Percentiles rank a stretch among this genome's conserved stretches.
Conservation (phyloP, 352 stramenopile genomes). For the Pythium guiyangense region DNA sequence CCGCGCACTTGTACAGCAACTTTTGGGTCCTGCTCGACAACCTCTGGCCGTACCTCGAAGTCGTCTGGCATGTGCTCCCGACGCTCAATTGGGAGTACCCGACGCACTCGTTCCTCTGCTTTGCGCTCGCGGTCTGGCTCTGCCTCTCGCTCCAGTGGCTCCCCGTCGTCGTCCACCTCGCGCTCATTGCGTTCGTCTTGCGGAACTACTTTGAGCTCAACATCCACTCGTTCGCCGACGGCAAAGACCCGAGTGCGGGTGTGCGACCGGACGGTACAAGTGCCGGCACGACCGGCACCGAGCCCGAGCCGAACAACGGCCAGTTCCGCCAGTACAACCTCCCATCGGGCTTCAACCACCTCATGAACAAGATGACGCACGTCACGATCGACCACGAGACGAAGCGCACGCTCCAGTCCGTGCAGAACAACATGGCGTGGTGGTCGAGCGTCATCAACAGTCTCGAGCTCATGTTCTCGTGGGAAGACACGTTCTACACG, state of each 20-base stretch:
- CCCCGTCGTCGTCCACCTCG: slow-evolving; percentile 71
- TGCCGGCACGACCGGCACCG: slow-evolving; percentile 6
- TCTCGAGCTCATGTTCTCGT: slow-evolving; percentile 86
- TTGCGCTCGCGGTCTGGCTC: slow-evolving; percentile 78
- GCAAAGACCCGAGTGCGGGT: slow-evolving; percentile 23
- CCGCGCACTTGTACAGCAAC: slow-evolving; percentile 80
- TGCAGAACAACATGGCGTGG: slow-evolving; percentile 89
- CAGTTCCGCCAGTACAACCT: slow-evolving; percentile 80
- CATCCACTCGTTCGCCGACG: slow-evolving; percentile 72
- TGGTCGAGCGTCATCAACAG: slow-evolving; percentile 80
- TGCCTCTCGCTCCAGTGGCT: slow-evolving; percentile 82
- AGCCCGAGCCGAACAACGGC: slow-evolving; percentile 25
- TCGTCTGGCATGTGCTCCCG: slow-evolving; percentile 77
- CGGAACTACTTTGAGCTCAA: slow-evolving; percentile 86
- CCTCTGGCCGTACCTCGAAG: slow-evolving; percentile 81
- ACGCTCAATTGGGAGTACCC: slow-evolving; percentile 85
- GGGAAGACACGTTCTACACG: slow-evolving; percentile 86
- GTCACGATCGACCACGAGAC: slow-evolving; percentile 83
- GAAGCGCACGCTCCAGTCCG: slow-evolving; percentile 75
- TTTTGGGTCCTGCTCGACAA: slow-evolving; percentile 85
- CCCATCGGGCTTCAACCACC: slow-evolving; percentile 75
- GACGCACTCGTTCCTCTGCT: slow-evolving; percentile 83
- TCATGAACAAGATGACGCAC: slow-evolving; percentile 90
- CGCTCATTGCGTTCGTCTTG: slow-evolving; percentile 73
- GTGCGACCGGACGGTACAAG: background rate